Evolutionary conservation across 1,139 yeast species (phyloP).

Genomic region (Suhomyces coccinellae): DNA sequence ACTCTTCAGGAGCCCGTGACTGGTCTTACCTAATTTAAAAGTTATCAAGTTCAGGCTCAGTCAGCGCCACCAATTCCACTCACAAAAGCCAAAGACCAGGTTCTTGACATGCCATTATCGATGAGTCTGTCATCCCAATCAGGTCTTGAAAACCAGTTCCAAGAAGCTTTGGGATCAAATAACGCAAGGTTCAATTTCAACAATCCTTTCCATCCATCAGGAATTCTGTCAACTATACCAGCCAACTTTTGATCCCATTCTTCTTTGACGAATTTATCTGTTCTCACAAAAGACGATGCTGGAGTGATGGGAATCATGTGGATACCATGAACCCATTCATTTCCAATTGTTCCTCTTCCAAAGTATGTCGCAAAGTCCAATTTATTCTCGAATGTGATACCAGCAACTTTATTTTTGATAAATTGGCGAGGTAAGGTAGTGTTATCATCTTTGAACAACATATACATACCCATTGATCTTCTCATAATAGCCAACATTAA

Average conservation of each 20-base stretch:
- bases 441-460: slow-evolving; percentile 43
- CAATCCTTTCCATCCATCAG: slow-evolving; percentile 50
- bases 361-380: slow-evolving; percentile 47
- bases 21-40: too few species aligned
- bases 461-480: slow-evolving; percentile 45
- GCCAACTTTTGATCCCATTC: slow-evolving; percentile 45
- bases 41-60: neutral
- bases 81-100: slow-evolving; percentile 46
- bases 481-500: slow-evolving; percentile 46
- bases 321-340: slow-evolving; percentile 51
- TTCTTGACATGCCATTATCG: slow-evolving; percentile 48
- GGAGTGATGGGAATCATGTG: slow-evolving; percentile 52
- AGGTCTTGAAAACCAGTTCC: slow-evolving; percentile 41
- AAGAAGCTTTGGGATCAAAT: slow-evolving; percentile 36
- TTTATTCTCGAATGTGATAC: slow-evolving; percentile 48
- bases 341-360: slow-evolving; percentile 44
- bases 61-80: slow-evolving; percentile 38
- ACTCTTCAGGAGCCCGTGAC: too few species aligned
- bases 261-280: slow-evolving; percentile 37
- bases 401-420: slow-evolving; percentile 44
- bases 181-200: slow-evolving; percentile 42
- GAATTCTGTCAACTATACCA: slow-evolving; percentile 34
- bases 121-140: slow-evolving; percentile 41
- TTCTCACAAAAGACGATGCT: slow-evolving; percentile 40
- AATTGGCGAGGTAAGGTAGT: slow-evolving; percentile 38